Evolutionary conservation across 164 flowering plant genomes (phyloP).

Genomic region (Magnolia officinalis): DNA sequence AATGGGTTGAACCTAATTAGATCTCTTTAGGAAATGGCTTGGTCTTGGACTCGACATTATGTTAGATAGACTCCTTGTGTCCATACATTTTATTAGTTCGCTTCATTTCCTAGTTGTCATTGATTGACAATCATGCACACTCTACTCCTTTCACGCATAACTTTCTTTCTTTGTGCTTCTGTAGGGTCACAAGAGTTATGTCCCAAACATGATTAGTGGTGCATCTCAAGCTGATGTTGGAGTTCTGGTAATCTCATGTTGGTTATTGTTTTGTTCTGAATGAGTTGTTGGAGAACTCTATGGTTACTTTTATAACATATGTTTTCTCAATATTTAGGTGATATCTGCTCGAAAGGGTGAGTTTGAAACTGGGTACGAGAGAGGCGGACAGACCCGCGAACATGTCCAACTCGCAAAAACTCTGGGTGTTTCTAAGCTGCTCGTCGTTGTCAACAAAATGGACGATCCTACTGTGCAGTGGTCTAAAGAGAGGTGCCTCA

Average conservation of each 20-base stretch:
- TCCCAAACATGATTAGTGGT: constrained; percentile 99
- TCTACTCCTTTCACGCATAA: neutral
- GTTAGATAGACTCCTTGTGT: too few relatives aligned
- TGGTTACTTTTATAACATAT: neutral
- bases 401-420: constrained; percentile 99
- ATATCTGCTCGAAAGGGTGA: constrained; percentile 99
- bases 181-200: constrained; percentile 99
- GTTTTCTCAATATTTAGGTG: constrained; percentile 39
- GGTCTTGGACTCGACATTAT: too few relatives aligned
- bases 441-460: constrained; percentile 96
- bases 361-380: constrained; percentile 98
- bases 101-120: neutral
- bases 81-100: neutral
- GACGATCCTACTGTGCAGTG: constrained; percentile 96
- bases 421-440: constrained; percentile 87
- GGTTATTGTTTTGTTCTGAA: neutral
- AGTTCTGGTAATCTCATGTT: constrained; percentile 55
- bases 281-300: neutral
- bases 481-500: constrained; percentile 79
- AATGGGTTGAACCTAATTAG: too few relatives aligned
- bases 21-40: too few relatives aligned
- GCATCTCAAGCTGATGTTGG: constrained; percentile 99
- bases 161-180: constrained; percentile 12
- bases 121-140: neutral
- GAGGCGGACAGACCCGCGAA: constrained; percentile 99